Evolutionary conservation across 2,329 filamentous ascomycete genomes (phyloP).

Genomic region (Claviceps pazoutovae): DNA sequence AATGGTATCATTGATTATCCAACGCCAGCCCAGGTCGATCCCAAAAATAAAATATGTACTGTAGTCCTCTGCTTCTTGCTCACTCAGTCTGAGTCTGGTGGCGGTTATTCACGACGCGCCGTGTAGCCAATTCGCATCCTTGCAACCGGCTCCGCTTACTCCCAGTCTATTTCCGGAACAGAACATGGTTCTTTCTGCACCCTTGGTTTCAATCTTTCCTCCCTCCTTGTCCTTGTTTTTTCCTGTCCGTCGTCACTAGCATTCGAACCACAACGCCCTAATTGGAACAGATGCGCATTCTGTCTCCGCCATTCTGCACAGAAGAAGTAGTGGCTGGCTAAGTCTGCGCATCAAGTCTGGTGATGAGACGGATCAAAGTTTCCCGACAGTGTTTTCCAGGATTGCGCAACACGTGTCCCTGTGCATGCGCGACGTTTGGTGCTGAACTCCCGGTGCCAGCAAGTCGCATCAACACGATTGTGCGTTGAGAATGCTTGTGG

Average conservation of each 20-base stretch:
- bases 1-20: slow-evolving; percentile 1
- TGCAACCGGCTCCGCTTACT: background rate
- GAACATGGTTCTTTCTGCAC: background rate
- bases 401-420: too few species aligned
- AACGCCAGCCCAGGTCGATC: background rate
- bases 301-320: too few species aligned
- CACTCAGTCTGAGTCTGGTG: background rate
- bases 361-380: too few species aligned
- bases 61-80: background rate
- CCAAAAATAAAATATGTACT: background rate
- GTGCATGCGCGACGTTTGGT: too few species aligned
- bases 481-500: too few species aligned
- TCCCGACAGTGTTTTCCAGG: too few species aligned
- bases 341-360: background rate
- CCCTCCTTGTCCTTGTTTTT: background rate
- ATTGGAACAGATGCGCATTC: background rate
- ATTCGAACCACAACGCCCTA: background rate
- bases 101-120: background rate
- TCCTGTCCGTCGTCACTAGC: background rate
- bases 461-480: too few species aligned
- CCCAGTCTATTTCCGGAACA: background rate
- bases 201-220: too few species aligned
- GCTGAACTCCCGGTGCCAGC: too few species aligned
- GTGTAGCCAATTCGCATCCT: background rate
- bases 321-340: background rate